Evolutionary conservation across 164 flowering plant genomes (phyloP).

Genomic region (Macadamia tetraphylla): DNA sequence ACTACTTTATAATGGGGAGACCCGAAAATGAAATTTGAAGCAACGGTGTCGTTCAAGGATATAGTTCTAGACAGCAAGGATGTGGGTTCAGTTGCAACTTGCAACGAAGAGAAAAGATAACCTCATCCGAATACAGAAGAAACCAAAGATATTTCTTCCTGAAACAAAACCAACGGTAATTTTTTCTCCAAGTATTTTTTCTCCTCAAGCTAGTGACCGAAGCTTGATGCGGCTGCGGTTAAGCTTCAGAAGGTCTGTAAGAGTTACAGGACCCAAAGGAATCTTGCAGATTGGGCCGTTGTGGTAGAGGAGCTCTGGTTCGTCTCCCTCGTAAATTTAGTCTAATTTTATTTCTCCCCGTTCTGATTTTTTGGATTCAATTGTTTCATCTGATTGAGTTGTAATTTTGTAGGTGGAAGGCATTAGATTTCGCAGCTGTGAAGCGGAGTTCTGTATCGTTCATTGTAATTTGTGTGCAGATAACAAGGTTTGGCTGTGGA

Average conservation of each 20-base stretch:
- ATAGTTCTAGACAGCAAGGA: slow-evolving; percentile 4
- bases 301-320: slow-evolving; percentile 70
- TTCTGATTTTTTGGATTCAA: neutral
- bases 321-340: slow-evolving; percentile 12
- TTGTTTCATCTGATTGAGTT: neutral
- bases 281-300: slow-evolving; percentile 74
- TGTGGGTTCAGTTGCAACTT: neutral
- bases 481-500: too few relatives aligned
- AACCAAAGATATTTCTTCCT: slow-evolving; percentile 3
- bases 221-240: slow-evolving; percentile 55
- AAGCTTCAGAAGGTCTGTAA: slow-evolving; percentile 65
- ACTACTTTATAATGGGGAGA: slow-evolving; percentile 14
- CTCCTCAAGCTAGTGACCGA: slow-evolving; percentile 29
- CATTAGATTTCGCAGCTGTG: slow-evolving; percentile 52
- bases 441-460: slow-evolving; percentile 45
- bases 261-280: slow-evolving; percentile 67
- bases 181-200: slow-evolving; percentile 24
- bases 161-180: slow-evolving; percentile 6
- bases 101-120: slow-evolving; percentile 5
- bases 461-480: slow-evolving; percentile 15
- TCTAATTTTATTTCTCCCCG: slow-evolving; percentile 1
- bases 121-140: neutral
- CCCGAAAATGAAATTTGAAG: slow-evolving; percentile 17
- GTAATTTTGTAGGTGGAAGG: slow-evolving; percentile 55
- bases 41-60: slow-evolving; percentile 23